Percentiles rank a stretch among this genome's conserved stretches.
phyloP scores from a whole-genome alignment of 2,329 filamentous ascomycete genomes.

The Ilyonectria destructans region DNA sequence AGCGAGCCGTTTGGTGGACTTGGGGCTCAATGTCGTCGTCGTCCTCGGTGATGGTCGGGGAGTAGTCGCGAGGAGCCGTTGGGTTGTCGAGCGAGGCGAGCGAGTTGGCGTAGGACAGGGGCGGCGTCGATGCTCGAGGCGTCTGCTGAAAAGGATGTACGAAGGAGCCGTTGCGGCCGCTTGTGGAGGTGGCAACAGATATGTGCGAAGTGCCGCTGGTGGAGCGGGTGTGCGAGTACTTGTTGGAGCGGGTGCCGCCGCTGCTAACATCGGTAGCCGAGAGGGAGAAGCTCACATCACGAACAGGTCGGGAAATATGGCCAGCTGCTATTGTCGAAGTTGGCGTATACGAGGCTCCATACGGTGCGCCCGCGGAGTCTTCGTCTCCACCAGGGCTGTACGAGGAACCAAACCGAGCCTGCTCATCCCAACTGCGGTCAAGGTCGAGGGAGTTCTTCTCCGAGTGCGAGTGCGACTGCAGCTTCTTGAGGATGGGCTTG shows the following conservation, averaged over 20 bases:
- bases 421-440: slow-evolving; percentile 73
- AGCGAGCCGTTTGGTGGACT: slow-evolving; percentile 38
- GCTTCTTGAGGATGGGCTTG: slow-evolving; percentile 76
- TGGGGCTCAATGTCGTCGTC: slow-evolving; percentile 59
- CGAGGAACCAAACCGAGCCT: slow-evolving; percentile 55
- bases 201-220: slow-evolving; percentile 72
- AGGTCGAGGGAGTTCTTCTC: slow-evolving; percentile 77
- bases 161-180: slow-evolving; percentile 67
- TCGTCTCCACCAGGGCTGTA: slow-evolving; percentile 51
- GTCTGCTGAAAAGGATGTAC: slow-evolving; percentile 78
- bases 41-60: slow-evolving; percentile 70
- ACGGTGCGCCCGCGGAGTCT: slow-evolving; percentile 38
- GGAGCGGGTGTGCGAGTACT: slow-evolving; percentile 71
- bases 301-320: slow-evolving; percentile 40
- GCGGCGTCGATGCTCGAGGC: slow-evolving; percentile 73
- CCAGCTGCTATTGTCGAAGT: slow-evolving; percentile 42
- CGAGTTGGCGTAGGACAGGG: slow-evolving; percentile 72
- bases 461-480: slow-evolving; percentile 66
- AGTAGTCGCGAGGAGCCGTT: slow-evolving; percentile 64
- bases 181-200: slow-evolving; percentile 70
- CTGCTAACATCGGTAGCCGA: slow-evolving; percentile 54
- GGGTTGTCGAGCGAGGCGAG: slow-evolving; percentile 66
- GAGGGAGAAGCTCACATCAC: slow-evolving; percentile 66
- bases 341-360: slow-evolving; percentile 38
- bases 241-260: slow-evolving; percentile 53